Evolutionary conservation across 2,329 filamentous ascomycete genomes (phyloP), one percentile per base, ranked within the genome.

Genomic region (Juglanconis oblonga): DNA sequence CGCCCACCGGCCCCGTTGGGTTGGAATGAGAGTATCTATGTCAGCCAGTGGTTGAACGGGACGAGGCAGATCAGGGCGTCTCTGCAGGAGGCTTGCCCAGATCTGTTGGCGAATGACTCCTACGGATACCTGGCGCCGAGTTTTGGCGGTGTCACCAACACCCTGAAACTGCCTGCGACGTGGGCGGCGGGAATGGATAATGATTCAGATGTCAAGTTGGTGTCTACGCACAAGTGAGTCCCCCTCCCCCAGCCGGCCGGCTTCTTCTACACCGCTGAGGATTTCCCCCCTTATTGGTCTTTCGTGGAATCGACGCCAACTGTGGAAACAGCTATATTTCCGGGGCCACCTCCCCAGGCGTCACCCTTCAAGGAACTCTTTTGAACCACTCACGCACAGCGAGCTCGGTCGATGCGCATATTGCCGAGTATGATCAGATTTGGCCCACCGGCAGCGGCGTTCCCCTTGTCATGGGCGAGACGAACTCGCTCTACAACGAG

Each of bases 401-500:
- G 3, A 66, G 70, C 6, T 81, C 79, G 9, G 75, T 87, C 42
- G 67, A 74, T 52, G 71, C 73, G 2, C 83, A 85, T 64, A 67
- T 81, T 24, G 72, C 75, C 45, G 77, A 82, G 52, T 80, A 81
- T 59, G 68, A 72, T 31, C 64, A 70, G 32, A 76, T 87, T 35
- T 71, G 72, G 3, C 68, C 68, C 3, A 65, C 58, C 9, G 65
- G 66, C 40, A 64, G 70, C 0, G 66, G 66, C 2, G 74, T 81
- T 3, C 81, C 82, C 0, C 83, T 83, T 63, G 82, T 87, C 62
- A 74, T 87, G 1, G 83, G 83, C 62, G 84, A 88, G 73, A 78
- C 79, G 53, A 88, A 88, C 71, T 85, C 81, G 7, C 77, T 88
- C 9, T 87, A 83, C 71, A 83, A 84, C 69, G 76, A 88, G 72